Conservation (phyloP, 2,329 filamentous ascomycete species). For the Cladobotryum mycophilum region DNA sequence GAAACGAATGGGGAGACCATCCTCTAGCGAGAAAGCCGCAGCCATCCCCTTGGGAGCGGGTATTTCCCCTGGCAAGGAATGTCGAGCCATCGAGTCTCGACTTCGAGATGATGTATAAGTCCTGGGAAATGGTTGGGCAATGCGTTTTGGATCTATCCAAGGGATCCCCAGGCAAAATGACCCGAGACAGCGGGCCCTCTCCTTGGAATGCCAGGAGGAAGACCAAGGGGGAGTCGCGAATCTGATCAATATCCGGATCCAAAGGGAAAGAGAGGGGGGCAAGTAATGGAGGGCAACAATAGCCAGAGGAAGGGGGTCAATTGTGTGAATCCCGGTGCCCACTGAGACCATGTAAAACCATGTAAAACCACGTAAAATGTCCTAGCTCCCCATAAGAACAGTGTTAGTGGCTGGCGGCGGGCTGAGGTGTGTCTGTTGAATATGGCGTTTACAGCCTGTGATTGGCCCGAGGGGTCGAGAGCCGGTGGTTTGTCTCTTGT, state of each 20-base stretch:
- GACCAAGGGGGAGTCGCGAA: constrained; percentile 15
- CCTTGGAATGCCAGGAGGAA: constrained; percentile 1
- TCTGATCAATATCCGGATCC: constrained; percentile 11
- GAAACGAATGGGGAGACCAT: constrained; percentile 2
- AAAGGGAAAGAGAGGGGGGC: constrained; percentile 12
- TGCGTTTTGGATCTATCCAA: constrained; percentile 12
- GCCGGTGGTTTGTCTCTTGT: constrained; percentile 19
- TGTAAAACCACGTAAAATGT: no score
- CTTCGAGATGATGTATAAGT: constrained; percentile 13
- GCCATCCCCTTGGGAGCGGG: constrained; percentile 12
- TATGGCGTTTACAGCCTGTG: constrained; percentile 21
- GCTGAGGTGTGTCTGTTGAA: constrained; percentile 28
- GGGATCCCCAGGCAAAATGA: constrained; percentile 10
- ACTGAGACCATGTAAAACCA: constrained; percentile 1
- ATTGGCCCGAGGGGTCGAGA: constrained; percentile 22
- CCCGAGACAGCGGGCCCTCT: constrained; percentile 17
- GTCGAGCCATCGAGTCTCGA: not conserved
- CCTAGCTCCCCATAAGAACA: not conserved
- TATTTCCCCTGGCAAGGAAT: constrained; percentile 18
- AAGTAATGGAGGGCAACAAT: not conserved
- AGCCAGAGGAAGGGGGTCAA: constrained; percentile 13
- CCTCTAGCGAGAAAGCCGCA: constrained; percentile 13
- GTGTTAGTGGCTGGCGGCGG: constrained; percentile 18
- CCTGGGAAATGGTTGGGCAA: constrained; percentile 25
- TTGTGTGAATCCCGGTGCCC: constrained; percentile 5